A percentile compares a stretch with the other conserved stretches of the same genome.
phyloP scores from a whole-genome alignment of 192 early-diverging fungal genomes.

The Entomortierella parvispora region DNA sequence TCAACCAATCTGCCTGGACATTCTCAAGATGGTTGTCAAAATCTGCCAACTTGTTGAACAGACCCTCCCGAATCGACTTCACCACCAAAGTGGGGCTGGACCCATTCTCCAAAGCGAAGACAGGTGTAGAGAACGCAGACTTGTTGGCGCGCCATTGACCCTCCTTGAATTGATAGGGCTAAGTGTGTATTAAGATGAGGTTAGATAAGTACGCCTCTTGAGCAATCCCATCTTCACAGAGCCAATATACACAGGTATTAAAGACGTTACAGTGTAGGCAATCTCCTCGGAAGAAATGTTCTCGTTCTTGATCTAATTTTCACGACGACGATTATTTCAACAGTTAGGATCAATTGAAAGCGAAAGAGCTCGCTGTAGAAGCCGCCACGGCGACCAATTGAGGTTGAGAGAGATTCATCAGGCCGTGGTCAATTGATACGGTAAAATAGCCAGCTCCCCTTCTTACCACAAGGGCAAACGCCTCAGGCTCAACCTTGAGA shows the following conservation, averaged over 20 bases:
- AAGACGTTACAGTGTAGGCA: slow-evolving; percentile 40
- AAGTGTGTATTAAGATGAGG: background rate
- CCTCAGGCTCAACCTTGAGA: slow-evolving; percentile 49
- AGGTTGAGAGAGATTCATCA: too few species aligned
- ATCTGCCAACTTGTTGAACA: slow-evolving; percentile 64
- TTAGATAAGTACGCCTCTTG: too few species aligned
- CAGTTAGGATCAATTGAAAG: background rate
- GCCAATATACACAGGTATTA: too few species aligned
- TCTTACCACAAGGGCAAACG: slow-evolving; percentile 69
- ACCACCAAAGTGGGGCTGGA: slow-evolving; percentile 28
- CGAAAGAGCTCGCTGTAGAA: background rate
- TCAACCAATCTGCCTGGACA: slow-evolving; percentile 69
- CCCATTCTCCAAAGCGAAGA: slow-evolving; percentile 47
- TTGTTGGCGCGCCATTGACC: slow-evolving; percentile 62
- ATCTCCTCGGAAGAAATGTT: slow-evolving; percentile 21
- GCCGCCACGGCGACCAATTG: background rate
- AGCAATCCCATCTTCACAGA: too few species aligned
- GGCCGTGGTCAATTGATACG: too few species aligned
- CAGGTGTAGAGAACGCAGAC: slow-evolving; percentile 38
- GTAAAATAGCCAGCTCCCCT: too few species aligned
- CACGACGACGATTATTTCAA: too few species aligned
- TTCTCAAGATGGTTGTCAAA: slow-evolving; percentile 80
- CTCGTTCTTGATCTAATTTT: slow-evolving; percentile 42
- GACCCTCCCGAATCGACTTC: slow-evolving; percentile 51
- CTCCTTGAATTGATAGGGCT: slow-evolving; percentile 64